Base-by-base conservation (phyloP, 306 rosid genomes). In the Gleditsia sinensis region DNA sequence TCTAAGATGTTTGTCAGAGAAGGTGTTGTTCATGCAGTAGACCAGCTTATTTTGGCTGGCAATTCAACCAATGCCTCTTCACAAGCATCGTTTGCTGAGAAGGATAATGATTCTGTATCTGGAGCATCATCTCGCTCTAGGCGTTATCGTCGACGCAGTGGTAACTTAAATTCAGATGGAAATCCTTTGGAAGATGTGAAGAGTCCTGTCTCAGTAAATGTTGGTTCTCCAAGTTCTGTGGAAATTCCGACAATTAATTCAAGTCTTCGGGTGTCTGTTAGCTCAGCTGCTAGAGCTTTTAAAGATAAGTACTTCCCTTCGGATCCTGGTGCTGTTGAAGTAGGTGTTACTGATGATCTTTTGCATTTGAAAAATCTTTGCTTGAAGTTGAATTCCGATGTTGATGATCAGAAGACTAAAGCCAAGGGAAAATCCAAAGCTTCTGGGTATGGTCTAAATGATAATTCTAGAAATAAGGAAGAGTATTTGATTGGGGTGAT, bases 11-110 rank as follows among this genome's bases (percentile, higher is more conserved):
- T 95, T 60, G 82, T 95, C 12, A 85, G 99, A 84, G 99, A 92
- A 81, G 99, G 99, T 34, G 98, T 95, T 20, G 96, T 95, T 73
- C 97, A 95, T 88, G 98, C 98, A 0, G 96, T 95, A 63, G 99
- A 92, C 77, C 99, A 92, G 71, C 98, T 95, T 75, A 86, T 92
- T 72, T 71, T 95, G 80, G 79, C 91, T 25, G 83, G 89, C 71
- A 88, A 75, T 72, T 81, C 92, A 21, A 74, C 83, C 43, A 81
- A 73, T 59, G 83, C 80, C 69, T 72, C 96, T 56, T 34, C 84
- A 33, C 93, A 86, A 76, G 86, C 81, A 39, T 62, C 94, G 75
- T 79, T 94, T 20, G 75, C 71, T 1, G 99, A 90, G 68, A 95
- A 95, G 90, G 93, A 87, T 19, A 89, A 78, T 55, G 96, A 90